A percentile compares a stretch with the other conserved stretches of the same genome.
phyloP scores from a whole-genome alignment of 345 rosid species.

The Abelmoschus esculentus region DNA sequence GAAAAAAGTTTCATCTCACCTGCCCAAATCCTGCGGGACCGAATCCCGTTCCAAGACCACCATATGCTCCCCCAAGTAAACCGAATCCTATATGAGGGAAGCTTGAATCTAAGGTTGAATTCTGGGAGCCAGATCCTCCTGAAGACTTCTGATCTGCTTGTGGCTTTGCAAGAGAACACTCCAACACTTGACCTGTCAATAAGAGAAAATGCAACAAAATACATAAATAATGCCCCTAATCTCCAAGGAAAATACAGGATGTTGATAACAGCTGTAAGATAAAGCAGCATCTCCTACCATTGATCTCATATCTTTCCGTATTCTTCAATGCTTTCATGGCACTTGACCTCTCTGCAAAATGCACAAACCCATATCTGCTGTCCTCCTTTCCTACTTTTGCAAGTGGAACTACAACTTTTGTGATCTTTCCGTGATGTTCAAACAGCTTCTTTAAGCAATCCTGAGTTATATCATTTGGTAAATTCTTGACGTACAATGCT shows the following conservation, averaged over 20 bases:
- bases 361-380: conserved; percentile 84
- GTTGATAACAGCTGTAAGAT: background rate
- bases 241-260: background rate
- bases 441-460: conserved; percentile 66
- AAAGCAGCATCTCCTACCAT: conserved; percentile 40
- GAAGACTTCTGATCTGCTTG: too few species aligned
- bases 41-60: too few species aligned
- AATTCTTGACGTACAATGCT: conserved; percentile 81
- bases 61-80: too few species aligned
- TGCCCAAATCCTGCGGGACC: too few species aligned
- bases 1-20: too few species aligned
- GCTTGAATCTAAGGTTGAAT: too few species aligned
- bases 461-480: conserved; percentile 69
- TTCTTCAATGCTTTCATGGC: conserved; percentile 80
- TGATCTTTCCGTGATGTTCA: conserved; percentile 74
- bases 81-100: too few species aligned
- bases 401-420: conserved; percentile 78
- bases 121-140: too few species aligned
- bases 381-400: conserved; percentile 80
- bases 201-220: too few species aligned
- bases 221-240: too few species aligned
- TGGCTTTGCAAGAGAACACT: too few species aligned
- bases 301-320: conserved; percentile 83
- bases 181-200: too few species aligned
- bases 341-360: conserved; percentile 84